Base-by-base conservation (phyloP, 2,329 filamentous ascomycete genomes). In the Aureobasidium sp. region DNA sequence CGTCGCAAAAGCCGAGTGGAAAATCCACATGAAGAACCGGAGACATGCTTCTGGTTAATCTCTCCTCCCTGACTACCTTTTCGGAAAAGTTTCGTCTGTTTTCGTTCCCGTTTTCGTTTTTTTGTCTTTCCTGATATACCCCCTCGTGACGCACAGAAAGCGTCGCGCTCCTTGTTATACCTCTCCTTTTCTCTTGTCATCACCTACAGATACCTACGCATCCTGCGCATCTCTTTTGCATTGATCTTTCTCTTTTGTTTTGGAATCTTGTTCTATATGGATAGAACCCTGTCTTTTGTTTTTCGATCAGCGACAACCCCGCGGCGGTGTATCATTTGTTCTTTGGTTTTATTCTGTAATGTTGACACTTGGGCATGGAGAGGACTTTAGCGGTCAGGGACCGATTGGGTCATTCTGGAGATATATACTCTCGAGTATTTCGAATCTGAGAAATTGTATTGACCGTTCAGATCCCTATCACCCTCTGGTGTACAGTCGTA, bases 1-100 rank as follows among this genome's bases (percentile, higher is more conserved):
- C 69, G 90, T 97, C 63, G 87, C 91, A 29, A 87, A 87, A 71
- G 86, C 90, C 15, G 93, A 97, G 77, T 97, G 89, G 84, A 96
- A 89, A 78, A 77, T 84, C 69, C 78, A 83, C 72, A 77, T 82
- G 79, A 78, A 84, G 78, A 70, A 46, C 6, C 37, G 59, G 2
- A 61, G 48, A 46, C 47, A 59, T 26, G 55, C 32, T 12, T 48
- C 55, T 39, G n/a, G 32, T 48, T 59, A 34, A 59, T 59, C 41
- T 44, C 53, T 42, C 3, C 9, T 13, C 8, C 20, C 8, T 20
- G 42, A 17, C 26, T 8, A 17, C 37, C 17, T 52, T 34, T 32
- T 23, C 26, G n/a, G 29, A 51, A 52, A 52, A 39, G 34, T 55
- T n/a, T 13, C 37, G 12, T 55, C 26, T 32, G 23, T 55, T 55